These are phyloP conservation scores for Leccinum barrowsii DNA, from an alignment of 768 basidiomycete species.

Conservation along the genomic window DNA sequence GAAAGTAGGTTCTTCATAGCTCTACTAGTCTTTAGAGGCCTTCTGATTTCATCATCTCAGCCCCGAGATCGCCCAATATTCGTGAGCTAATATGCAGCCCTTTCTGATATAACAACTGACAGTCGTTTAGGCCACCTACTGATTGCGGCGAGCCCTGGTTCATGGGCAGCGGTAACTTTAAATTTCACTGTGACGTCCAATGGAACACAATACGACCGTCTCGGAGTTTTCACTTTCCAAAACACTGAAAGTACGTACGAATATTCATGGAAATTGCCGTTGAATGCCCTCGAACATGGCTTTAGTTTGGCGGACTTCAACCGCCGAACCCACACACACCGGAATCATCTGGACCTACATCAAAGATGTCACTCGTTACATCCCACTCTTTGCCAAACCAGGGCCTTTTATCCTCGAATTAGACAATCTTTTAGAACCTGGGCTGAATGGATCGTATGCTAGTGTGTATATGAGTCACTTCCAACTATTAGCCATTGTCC, in stretches of 20 bases:
- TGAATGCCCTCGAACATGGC: neutral
- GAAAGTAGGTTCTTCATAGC: conserved; percentile 41
- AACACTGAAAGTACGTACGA: conserved; percentile 64
- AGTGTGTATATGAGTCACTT: conserved; percentile 37
- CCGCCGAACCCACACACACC: conserved; percentile 65
- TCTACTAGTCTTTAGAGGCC: neutral
- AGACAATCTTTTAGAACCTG: conserved; percentile 60
- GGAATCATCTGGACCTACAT: conserved; percentile 78
- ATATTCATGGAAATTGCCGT: neutral
- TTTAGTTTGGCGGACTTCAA: conserved; percentile 76
- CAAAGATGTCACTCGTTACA: conserved; percentile 74
- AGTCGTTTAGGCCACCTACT: conserved; percentile 53
- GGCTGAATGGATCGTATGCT: conserved; percentile 65
- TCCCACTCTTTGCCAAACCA: conserved; percentile 62
- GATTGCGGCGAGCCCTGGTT: conserved; percentile 65
- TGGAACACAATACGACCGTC: conserved; percentile 72
- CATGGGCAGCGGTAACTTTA: conserved; percentile 72
- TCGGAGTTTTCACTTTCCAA: conserved; percentile 71
- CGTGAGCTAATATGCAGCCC: conserved; percentile 36
- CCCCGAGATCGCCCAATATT: conserved; percentile 59
- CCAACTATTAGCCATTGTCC: neutral
- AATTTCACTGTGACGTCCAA: conserved; percentile 79
- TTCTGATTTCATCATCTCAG: conserved; percentile 30
- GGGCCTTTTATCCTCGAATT: conserved; percentile 73
- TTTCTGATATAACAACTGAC: neutral